phyloP scores from a whole-genome alignment of 805 yeast genomes.

The Yarrowia sp. region DNA sequence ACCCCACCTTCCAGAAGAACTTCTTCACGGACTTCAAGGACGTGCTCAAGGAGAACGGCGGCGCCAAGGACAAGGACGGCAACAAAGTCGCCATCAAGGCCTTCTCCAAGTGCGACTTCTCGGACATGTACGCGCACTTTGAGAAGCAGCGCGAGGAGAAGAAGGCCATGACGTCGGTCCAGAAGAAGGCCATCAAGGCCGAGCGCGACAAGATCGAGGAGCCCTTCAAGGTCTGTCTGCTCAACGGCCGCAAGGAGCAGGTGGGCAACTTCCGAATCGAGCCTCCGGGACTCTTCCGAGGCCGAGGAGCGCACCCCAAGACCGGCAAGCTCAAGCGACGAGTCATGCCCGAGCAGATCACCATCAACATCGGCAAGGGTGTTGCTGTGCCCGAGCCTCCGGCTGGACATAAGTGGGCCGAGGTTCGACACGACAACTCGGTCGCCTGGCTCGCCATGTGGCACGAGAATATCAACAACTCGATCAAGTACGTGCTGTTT shows the following conservation, averaged over 20 bases:
- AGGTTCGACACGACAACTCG: slow-evolving; percentile 78
- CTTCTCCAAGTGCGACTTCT: slow-evolving; percentile 74
- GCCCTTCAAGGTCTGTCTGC: slow-evolving; percentile 70
- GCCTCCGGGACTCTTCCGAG: slow-evolving; percentile 94
- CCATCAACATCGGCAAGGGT: slow-evolving; percentile 72
- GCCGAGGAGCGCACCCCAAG: slow-evolving; percentile 96
- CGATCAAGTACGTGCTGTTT: slow-evolving; percentile 83
- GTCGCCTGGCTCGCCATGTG: slow-evolving; percentile 97
- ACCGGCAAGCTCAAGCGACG: slow-evolving; percentile 88
- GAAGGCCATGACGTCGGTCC: slow-evolving; percentile 65
- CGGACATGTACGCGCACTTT: slow-evolving; percentile 67
- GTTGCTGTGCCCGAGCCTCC: slow-evolving; percentile 80
- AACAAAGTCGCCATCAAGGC: slow-evolving; percentile 46
- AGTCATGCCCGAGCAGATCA: slow-evolving; percentile 85
- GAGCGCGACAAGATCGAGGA: slow-evolving; percentile 78
- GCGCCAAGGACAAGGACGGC: slow-evolving; percentile 46
- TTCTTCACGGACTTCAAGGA: slow-evolving; percentile 75
- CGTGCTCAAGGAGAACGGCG: slow-evolving; percentile 70
- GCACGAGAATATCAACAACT: slow-evolving; percentile 86
- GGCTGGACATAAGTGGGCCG: slow-evolving; percentile 87
- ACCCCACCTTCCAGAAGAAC: slow-evolving; percentile 81
- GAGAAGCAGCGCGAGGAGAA: slow-evolving; percentile 70
- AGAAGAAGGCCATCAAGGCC: slow-evolving; percentile 66
- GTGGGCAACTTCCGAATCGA: slow-evolving; percentile 93
- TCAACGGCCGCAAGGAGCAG: slow-evolving; percentile 86